Evolutionary conservation across 1,139 yeast species (phyloP).

Genomic region (Zygotorulaspora mrakii): DNA sequence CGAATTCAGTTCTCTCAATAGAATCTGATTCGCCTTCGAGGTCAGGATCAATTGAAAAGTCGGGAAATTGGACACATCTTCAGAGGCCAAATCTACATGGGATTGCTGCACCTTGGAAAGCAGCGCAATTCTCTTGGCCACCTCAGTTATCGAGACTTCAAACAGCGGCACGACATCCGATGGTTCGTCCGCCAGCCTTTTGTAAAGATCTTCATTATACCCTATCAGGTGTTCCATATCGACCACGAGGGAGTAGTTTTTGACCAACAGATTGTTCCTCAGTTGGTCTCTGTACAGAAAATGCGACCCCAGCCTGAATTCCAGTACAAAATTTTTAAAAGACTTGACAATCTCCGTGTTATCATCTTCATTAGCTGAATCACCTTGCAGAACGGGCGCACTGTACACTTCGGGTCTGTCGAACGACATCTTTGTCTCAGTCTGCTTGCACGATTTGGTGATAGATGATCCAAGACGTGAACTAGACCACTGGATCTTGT

Average conservation of each 20-base stretch:
- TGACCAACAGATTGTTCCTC: slow-evolving; percentile 78
- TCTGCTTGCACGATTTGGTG: not conserved
- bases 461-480: not conserved
- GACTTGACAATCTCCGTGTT: slow-evolving; percentile 75
- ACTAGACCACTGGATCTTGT: no score
- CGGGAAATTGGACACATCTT: slow-evolving; percentile 59
- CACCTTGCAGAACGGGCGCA: slow-evolving; percentile 86
- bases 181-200: slow-evolving; percentile 80
- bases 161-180: slow-evolving; percentile 84
- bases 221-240: slow-evolving; percentile 82
- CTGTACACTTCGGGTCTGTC: slow-evolving; percentile 79
- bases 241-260: slow-evolving; percentile 69
- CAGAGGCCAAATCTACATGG: slow-evolving; percentile 31
- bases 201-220: slow-evolving; percentile 84
- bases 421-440: slow-evolving; percentile 44
- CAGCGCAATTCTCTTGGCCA: slow-evolving; percentile 73
- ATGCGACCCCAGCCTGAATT: slow-evolving; percentile 77
- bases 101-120: slow-evolving; percentile 52
- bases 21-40: slow-evolving; percentile 67
- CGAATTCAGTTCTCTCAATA: slow-evolving; percentile 81
- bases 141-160: slow-evolving; percentile 85
- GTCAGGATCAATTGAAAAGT: slow-evolving; percentile 76
- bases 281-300: slow-evolving; percentile 90
- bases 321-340: slow-evolving; percentile 77
- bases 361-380: slow-evolving; percentile 54